Base-by-base conservation (phyloP, 2,329 filamentous ascomycete species). In the Apiospora rasikravindrae region DNA sequence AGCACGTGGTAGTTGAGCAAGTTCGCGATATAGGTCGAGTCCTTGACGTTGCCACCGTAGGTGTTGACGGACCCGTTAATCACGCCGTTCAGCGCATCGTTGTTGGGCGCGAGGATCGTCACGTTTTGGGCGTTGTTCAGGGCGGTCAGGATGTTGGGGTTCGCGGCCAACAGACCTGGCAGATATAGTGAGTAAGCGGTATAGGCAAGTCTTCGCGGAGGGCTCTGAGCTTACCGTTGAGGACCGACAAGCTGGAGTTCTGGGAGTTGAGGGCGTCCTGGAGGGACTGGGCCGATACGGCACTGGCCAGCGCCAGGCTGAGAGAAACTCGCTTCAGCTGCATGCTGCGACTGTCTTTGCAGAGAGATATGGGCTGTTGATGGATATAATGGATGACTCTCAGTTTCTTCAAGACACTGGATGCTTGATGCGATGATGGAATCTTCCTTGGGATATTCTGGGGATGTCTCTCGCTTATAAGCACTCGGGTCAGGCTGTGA, bases 1-100 rank as follows among this genome's bases (percentile, higher is more conserved):
- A 91, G 79, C 26, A 91, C 84, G 77, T 92, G 90, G 78, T 92
- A 92, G 71, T 80, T 82, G 29, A 92, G 79, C 40, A 90, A 78
- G 5, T 86, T 86, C 19, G 76, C 71, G 5, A 83, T 69, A 29
- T 78, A 75, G 14, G 74, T 76, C 0, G 77, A 69, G 69, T 79
- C 75, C 2, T 72, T 68, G 24, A 76, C 73, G 26, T 73, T 57
- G 5, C 77, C 75, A 14, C 75, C 71, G 1, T 81, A 75, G 2
- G 80, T 79, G 1, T 81, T 75, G 44, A 77, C 80, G 69, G 83
- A 82, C 3, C 57, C 57, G 57, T 64, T 64, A 24, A 84, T 75
- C 1, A 84, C 73, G 8, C 77, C 79, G 49, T 82, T 81, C 40
- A 86, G 74, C 0, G 88, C 88, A 14, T 84, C 77, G 77, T 91